These are phyloP conservation scores for Claviceps fusiformis DNA, from an alignment of 2,329 filamentous ascomycete species.

Conservation along the genomic window DNA sequence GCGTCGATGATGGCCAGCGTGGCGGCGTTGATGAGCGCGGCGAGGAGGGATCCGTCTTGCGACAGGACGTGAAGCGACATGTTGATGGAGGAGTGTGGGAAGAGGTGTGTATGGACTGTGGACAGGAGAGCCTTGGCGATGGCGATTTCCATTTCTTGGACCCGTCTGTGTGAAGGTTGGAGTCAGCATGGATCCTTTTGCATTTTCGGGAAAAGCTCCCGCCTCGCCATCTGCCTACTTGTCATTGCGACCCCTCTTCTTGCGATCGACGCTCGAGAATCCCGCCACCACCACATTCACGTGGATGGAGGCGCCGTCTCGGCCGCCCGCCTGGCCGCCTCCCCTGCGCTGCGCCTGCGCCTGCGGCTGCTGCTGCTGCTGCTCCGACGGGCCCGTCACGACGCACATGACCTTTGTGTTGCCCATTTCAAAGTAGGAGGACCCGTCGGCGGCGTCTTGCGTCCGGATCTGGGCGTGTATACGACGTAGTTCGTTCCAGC, in stretches of 20 bases:
- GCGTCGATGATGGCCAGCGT: slow-evolving; percentile 89
- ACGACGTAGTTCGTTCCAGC: slow-evolving; percentile 93
- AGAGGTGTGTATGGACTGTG: slow-evolving; percentile 73
- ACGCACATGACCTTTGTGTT: slow-evolving; percentile 96
- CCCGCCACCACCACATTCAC: slow-evolving; percentile 78
- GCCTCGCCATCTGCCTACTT: slow-evolving; percentile 42
- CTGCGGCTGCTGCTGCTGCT: slow-evolving; percentile 58
- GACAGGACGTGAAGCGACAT: slow-evolving; percentile 78
- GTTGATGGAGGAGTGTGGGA: slow-evolving; percentile 73
- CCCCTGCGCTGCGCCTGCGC: slow-evolving; percentile 22
- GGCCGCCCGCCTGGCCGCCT: slow-evolving; percentile 33
- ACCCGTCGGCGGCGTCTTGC: slow-evolving; percentile 84
- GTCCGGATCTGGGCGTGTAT: slow-evolving; percentile 83
- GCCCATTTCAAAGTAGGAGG: slow-evolving; percentile 88
- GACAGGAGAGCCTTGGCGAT: slow-evolving; percentile 64
- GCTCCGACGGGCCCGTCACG: slow-evolving; percentile 71
- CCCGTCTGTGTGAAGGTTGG: slow-evolving; percentile 41
- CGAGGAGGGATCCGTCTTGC: slow-evolving; percentile 80
- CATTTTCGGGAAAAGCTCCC: background rate
- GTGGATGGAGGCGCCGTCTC: slow-evolving; percentile 44
- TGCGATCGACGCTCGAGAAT: slow-evolving; percentile 78
- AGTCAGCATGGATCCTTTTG: background rate
- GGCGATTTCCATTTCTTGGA: slow-evolving; percentile 66
- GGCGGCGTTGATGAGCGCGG: slow-evolving; percentile 78
- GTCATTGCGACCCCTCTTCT: slow-evolving; percentile 59